Percentiles rank a stretch among this genome's conserved stretches.
Evolutionary conservation across 1,284 basidiomycete species (phyloP).

Genomic region (Trametes versicolor): DNA sequence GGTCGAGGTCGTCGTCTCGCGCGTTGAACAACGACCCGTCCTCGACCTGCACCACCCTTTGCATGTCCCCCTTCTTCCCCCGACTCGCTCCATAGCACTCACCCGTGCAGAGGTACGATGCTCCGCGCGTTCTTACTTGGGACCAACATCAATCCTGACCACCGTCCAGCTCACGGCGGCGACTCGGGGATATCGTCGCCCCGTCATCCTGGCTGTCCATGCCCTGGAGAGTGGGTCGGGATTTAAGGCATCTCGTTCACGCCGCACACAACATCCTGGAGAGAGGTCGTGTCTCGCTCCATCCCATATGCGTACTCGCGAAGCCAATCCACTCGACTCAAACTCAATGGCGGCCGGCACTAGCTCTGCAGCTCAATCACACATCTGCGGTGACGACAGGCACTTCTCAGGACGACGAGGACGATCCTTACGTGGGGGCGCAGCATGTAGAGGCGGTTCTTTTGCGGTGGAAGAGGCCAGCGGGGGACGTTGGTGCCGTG

Average conservation of each 20-base stretch:
- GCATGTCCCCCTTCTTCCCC: conserved; percentile 31
- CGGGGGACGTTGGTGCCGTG: conserved; percentile 4
- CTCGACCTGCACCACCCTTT: conserved; percentile 23
- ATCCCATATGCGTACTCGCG: conserved; percentile 29
- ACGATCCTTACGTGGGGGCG: not conserved
- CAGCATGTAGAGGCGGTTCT: conserved; percentile 11
- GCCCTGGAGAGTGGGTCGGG: conserved; percentile 68
- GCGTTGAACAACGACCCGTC: conserved; percentile 29
- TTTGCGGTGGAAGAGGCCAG: conserved; percentile 17
- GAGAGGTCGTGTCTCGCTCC: conserved; percentile 23
- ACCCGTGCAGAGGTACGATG: conserved; percentile 33
- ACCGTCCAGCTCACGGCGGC: conserved; percentile 37
- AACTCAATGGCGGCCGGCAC: conserved; percentile 33
- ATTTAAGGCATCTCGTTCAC: conserved; percentile 63
- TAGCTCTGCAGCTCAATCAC: conserved; percentile 31
- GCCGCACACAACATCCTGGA: conserved; percentile 41
- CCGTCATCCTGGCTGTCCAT: conserved; percentile 68
- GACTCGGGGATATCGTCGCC: conserved; percentile 47
- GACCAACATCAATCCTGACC: conserved; percentile 4
- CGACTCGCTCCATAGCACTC: conserved; percentile 30
- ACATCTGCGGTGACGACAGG: conserved; percentile 20
- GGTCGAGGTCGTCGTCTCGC: conserved; percentile 34
- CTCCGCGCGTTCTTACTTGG: not conserved
- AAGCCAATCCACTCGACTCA: conserved; percentile 34
- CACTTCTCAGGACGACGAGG: not conserved